Conservation (phyloP, 73 alveolate species). For the Paramecium bursaria region DNA sequence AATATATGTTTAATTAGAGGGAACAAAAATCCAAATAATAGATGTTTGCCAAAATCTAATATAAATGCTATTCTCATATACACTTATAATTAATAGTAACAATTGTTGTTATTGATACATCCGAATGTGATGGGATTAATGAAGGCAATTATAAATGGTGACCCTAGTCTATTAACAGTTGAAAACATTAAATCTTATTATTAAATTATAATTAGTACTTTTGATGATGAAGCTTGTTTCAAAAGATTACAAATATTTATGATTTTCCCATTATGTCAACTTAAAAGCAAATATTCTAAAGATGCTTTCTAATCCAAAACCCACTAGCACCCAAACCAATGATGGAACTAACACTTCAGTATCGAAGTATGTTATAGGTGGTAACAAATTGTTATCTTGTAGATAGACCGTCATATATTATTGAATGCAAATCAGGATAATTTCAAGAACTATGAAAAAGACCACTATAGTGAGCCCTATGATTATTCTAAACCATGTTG, state of each 20-base stretch:
- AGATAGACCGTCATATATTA: not conserved
- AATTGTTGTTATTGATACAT: constrained; percentile 32
- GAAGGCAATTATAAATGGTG: constrained; percentile 36
- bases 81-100: constrained; percentile 16
- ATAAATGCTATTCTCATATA: constrained; percentile 54
- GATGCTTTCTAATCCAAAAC: not conserved
- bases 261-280: constrained; percentile 52
- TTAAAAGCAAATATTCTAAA: constrained; percentile 17
- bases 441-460: constrained; percentile 14
- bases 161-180: constrained; percentile 50
- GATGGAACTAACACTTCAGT: constrained; percentile 34
- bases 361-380: not conserved
- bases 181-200: constrained; percentile 30
- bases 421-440: not conserved
- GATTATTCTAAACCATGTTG: constrained; percentile 24
- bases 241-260: constrained; percentile 24
- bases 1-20: constrained; percentile 29
- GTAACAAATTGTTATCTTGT: not conserved
- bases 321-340: constrained; percentile 20
- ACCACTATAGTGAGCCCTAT: not conserved
- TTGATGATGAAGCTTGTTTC: constrained; percentile 50
- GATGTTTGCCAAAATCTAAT: constrained; percentile 40
- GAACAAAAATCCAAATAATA: constrained; percentile 34
- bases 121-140: constrained; percentile 7
- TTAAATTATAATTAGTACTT: not conserved